Evolutionary conservation across 768 basidiomycete genomes (phyloP), one percentile per base, ranked within the genome.

Genomic region (Lentinula aciculospora): DNA sequence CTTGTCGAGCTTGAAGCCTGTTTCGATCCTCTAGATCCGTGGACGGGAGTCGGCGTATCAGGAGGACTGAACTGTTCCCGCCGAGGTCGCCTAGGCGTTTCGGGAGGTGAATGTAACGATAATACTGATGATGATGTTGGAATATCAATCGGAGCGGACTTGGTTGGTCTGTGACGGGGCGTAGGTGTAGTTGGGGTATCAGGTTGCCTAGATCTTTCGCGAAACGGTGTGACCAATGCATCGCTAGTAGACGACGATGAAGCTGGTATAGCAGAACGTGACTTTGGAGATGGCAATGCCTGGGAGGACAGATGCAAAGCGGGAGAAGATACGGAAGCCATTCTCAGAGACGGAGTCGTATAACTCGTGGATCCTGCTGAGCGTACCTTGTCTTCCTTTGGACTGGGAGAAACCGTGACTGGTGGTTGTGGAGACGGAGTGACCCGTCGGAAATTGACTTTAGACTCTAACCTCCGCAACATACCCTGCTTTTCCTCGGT

Each of bases 281-380:
- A 78, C 65, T 74, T 78, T n/a, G 80, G 76, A 34, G 83, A 81
- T 51, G 80, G 78, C 51, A 77, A 65, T 32, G 80, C 73, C 70
- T 81, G 78, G 27, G 83, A 83, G 51, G 81, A 81, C 56, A 86
- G 76, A 64, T 87, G 84, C 44, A 92, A 69, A 28, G 84, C 79
- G 54, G 89, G 89, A 21, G 88, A 88, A 57, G 89, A 91, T 76
- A 86, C 78, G 47, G 89, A 88, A 37, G 81, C 89, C 60, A 79
- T 80, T 56, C 83, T 79, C 60, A 89, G 70, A 36, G 87, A 88
- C 44, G 88, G 88, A 44, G 83, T 77, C 60, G 79, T 72, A 72
- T 82, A 89, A 67, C 76, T 79, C 50, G 81, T 78, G 66, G 76
- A 77, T 49, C 82, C 84, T 48, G 82, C 78, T 60, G 73, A 71